These are phyloP conservation scores for Globisporangium lucens DNA, from an alignment of 352 stramenopile species.

Conservation along the genomic window DNA sequence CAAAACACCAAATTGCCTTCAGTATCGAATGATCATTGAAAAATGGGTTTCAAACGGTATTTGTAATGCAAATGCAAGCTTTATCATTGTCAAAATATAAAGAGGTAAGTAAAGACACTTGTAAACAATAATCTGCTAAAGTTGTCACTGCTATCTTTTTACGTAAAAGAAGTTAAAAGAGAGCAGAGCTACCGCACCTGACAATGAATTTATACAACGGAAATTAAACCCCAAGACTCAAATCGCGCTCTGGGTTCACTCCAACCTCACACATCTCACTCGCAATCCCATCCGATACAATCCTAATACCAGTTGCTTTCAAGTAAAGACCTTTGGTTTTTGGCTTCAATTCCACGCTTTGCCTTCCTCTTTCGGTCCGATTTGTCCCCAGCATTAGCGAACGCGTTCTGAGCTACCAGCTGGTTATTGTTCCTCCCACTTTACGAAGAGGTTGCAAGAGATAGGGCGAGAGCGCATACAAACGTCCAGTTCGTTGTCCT, in stretches of 20 bases:
- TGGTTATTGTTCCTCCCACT: conserved; percentile 1
- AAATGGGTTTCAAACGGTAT: background rate
- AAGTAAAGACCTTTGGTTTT: background rate
- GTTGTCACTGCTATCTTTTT: background rate
- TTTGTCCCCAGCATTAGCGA: background rate
- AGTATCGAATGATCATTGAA: background rate
- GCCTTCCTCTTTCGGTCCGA: background rate
- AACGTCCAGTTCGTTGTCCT: conserved; percentile 5
- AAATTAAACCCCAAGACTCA: background rate
- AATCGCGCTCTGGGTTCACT: background rate
- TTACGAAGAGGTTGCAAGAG: background rate
- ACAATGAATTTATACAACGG: background rate
- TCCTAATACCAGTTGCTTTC: background rate
- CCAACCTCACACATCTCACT: background rate
- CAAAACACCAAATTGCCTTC: background rate
- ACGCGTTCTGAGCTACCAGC: conserved; percentile 8
- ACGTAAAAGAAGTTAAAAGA: background rate
- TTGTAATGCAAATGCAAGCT: background rate
- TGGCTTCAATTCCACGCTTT: background rate
- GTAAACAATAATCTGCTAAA: background rate
- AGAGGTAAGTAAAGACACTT: background rate
- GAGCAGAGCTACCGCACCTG: background rate
- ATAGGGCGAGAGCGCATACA: background rate
- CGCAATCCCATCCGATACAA: background rate
- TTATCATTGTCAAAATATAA: background rate